Conservation (phyloP, 495 filamentous ascomycete genomes). For the Annulohypoxylon moriforme region DNA sequence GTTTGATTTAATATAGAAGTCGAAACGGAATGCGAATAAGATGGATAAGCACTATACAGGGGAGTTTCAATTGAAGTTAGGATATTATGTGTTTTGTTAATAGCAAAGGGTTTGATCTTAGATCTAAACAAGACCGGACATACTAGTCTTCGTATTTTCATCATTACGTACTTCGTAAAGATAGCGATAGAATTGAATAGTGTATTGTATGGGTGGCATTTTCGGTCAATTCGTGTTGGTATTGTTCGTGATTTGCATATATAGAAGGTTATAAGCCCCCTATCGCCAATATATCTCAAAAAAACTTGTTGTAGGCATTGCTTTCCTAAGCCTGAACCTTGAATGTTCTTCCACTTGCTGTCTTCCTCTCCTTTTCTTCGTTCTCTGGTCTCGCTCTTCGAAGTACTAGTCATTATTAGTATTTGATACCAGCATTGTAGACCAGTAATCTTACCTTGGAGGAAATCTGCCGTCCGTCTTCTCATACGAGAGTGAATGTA, state of each 20-base stretch:
- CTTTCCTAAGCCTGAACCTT: slow-evolving; percentile 63
- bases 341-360: slow-evolving; percentile 95
- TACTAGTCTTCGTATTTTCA: background rate
- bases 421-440: slow-evolving; percentile 44
- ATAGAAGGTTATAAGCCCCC: slow-evolving; percentile 6
- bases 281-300: background rate
- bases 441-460: slow-evolving; percentile 75
- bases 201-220: background rate
- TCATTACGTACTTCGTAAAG: background rate
- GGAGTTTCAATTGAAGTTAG: background rate
- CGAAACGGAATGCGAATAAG: background rate
- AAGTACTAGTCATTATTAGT: slow-evolving; percentile 67
- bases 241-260: slow-evolving; percentile 25
- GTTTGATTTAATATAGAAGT: background rate
- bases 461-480: slow-evolving; percentile 94
- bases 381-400: slow-evolving; percentile 91
- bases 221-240: slow-evolving; percentile 15
- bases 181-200: background rate
- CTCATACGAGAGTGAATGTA: slow-evolving; percentile 99
- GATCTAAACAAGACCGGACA: background rate
- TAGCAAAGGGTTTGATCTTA: background rate
- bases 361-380: slow-evolving; percentile 98
- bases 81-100: background rate
- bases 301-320: background rate
- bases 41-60: background rate